phyloP scores from a whole-genome alignment of 164 flowering plant genomes.

The Warburgia ugandensis region DNA sequence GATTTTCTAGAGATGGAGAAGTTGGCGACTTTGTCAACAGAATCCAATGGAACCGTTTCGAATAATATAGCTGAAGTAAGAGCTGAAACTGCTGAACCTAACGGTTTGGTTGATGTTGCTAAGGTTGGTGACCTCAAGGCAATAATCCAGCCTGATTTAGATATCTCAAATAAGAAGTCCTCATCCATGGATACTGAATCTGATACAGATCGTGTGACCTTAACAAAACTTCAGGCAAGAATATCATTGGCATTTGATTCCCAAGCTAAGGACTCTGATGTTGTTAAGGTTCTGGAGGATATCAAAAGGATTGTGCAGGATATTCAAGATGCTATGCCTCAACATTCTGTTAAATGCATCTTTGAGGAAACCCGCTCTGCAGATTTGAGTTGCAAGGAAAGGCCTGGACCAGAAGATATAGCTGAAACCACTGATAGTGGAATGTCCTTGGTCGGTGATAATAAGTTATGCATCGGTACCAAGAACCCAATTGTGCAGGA shows the following conservation, averaged over 20 bases:
- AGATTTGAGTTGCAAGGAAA: too few species aligned
- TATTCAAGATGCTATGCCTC: slow-evolving; percentile 27
- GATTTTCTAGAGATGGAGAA: slow-evolving; percentile 99
- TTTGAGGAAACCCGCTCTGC: slow-evolving; percentile 30
- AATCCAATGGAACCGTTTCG: slow-evolving; percentile 36
- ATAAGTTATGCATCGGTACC: slow-evolving; percentile 2
- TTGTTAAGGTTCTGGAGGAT: slow-evolving; percentile 37
- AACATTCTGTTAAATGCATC: slow-evolving; percentile 15
- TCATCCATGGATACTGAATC: slow-evolving; percentile 7
- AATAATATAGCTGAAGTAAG: too few species aligned
- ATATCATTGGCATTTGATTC: slow-evolving; percentile 23
- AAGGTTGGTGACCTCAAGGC: too few species aligned
- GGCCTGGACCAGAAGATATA: too few species aligned
- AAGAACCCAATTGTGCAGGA: slow-evolving; percentile 20
- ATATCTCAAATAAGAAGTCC: too few species aligned
- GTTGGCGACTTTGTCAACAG: slow-evolving; percentile 55
- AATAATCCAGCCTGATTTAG: too few species aligned
- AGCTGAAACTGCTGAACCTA: too few species aligned
- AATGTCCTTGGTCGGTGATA: slow-evolving; percentile 19
- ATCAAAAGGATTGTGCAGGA: slow-evolving; percentile 45
- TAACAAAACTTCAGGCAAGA: slow-evolving; percentile 19
- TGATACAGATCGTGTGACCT: slow-evolving; percentile 5
- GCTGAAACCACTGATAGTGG: slow-evolving; percentile 25
- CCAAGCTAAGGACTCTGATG: slow-evolving; percentile 19
- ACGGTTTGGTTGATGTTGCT: slow-evolving; percentile 18